Evolutionary conservation across 139 green algal genomes (phyloP).

Genomic region (Tetraselmis striata): DNA sequence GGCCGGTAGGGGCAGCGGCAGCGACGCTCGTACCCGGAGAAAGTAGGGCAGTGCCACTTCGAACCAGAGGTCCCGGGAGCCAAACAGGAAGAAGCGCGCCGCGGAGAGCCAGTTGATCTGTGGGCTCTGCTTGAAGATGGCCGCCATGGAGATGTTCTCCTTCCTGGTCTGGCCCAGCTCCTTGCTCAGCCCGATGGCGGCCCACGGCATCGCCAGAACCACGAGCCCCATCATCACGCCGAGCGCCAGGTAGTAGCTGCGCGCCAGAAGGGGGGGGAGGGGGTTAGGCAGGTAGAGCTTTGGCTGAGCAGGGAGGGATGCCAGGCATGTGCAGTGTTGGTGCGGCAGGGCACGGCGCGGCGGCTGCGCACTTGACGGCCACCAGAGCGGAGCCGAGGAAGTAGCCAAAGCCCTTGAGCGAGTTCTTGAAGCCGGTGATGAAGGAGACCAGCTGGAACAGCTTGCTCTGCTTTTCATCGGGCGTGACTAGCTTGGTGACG

Average conservation of each 20-base stretch:
- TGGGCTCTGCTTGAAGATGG: constrained; percentile 53
- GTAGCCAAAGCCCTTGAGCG: constrained; percentile 73
- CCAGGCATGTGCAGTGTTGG: too few species aligned
- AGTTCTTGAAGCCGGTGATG: constrained; percentile 84
- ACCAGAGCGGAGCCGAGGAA: constrained; percentile 72
- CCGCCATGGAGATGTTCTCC: constrained; percentile 58
- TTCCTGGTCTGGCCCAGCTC: constrained; percentile 55
- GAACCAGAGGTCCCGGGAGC: constrained; percentile 76
- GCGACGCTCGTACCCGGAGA: too few species aligned
- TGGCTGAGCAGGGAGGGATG: too few species aligned
- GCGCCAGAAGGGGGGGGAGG: too few species aligned
- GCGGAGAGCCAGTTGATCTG: constrained; percentile 72
- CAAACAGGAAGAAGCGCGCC: constrained; percentile 42
- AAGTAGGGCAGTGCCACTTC: constrained; percentile 78
- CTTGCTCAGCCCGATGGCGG: constrained; percentile 38
- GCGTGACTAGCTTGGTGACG: constrained; percentile 78
- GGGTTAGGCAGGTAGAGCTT: too few species aligned
- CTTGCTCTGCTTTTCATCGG: constrained; percentile 56
- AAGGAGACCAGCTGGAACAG: constrained; percentile 79
- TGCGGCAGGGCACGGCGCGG: too few species aligned
- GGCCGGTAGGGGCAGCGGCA: too few species aligned
- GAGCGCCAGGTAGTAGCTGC: constrained; percentile 63
- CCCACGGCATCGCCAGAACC: constrained; percentile 64
- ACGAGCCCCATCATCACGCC: constrained; percentile 57
- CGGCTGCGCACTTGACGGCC: constrained; percentile 41